phyloP scores from a whole-genome alignment of 108 stramenopile species.

The Phaeodactylum tricornutum region DNA sequence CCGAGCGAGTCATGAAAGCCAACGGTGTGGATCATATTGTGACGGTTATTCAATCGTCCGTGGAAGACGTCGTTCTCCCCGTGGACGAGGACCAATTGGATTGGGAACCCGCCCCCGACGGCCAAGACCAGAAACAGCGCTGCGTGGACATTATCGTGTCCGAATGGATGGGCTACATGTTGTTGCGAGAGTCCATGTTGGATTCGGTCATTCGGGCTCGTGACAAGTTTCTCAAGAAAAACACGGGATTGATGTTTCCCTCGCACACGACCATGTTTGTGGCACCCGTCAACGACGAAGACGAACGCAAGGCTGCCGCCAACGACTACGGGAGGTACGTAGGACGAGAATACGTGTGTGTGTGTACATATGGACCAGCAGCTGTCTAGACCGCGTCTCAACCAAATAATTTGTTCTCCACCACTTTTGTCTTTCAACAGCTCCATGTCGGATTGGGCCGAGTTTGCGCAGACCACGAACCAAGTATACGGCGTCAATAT shows the following conservation, averaged over 20 bases:
- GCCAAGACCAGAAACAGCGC: conserved; percentile 43
- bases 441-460: conserved; percentile 90
- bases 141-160: conserved; percentile 93
- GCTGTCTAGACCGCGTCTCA: too few species aligned
- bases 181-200: conserved; percentile 94
- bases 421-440: too few species aligned
- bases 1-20: conserved; percentile 77
- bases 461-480: conserved; percentile 77
- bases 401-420: too few species aligned
- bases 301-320: conserved; percentile 66
- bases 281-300: conserved; percentile 87
- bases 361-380: too few species aligned
- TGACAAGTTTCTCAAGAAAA: conserved; percentile 82
- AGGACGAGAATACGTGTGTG: too few species aligned
- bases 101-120: conserved; percentile 45
- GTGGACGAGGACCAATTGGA: conserved; percentile 54
- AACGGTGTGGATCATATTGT: conserved; percentile 91
- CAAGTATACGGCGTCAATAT: conserved; percentile 88
- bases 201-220: conserved; percentile 90
- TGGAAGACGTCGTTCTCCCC: conserved; percentile 78
- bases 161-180: conserved; percentile 99
- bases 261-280: conserved; percentile 91
- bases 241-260: conserved; percentile 93
- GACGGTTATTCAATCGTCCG: conserved; percentile 92
- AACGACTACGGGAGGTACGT: conserved; percentile 73